A percentile compares a stretch with the other conserved stretches of the same genome.
Conservation (phyloP, 2,329 filamentous ascomycete genomes). For the Alternaria metachromatica region DNA sequence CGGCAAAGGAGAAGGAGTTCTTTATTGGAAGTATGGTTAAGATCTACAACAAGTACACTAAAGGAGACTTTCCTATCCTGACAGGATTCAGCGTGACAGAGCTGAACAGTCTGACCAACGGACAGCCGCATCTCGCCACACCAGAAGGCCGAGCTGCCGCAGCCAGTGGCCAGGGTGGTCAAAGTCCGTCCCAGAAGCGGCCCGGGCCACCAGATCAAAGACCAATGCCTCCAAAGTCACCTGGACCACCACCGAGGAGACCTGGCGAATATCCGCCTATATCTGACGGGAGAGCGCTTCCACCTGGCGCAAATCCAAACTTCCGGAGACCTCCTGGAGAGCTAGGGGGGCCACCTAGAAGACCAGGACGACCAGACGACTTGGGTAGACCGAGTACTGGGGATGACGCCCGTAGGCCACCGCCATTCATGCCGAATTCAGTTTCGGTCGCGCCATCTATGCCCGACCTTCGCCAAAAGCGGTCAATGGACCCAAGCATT, state of each 20-base stretch:
- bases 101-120: slow-evolving; percentile 74
- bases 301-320: slow-evolving; percentile 23
- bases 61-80: slow-evolving; percentile 71
- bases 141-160: slow-evolving; percentile 32
- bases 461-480: slow-evolving; percentile 38
- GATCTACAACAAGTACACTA: slow-evolving; percentile 94
- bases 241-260: slow-evolving; percentile 27
- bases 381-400: slow-evolving; percentile 37
- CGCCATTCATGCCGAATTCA: slow-evolving; percentile 28
- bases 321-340: slow-evolving; percentile 33
- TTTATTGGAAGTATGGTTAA: slow-evolving; percentile 97
- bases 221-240: slow-evolving; percentile 29
- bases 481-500: slow-evolving; percentile 44
- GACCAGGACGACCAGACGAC: slow-evolving; percentile 30
- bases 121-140: slow-evolving; percentile 40
- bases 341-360: slow-evolving; percentile 25
- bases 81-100: slow-evolving; percentile 83
- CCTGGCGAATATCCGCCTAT: slow-evolving; percentile 24
- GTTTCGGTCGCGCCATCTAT: slow-evolving; percentile 33
- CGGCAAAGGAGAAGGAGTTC: slow-evolving; percentile 96
- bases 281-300: slow-evolving; percentile 18
- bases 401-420: slow-evolving; percentile 38
- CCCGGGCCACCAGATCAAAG: slow-evolving; percentile 25
- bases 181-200: slow-evolving; percentile 20
- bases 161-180: slow-evolving; percentile 10